These are phyloP conservation scores for Cladophialophora carrionii DNA, from an alignment of 2,329 filamentous ascomycete species.

Conservation along the genomic window DNA sequence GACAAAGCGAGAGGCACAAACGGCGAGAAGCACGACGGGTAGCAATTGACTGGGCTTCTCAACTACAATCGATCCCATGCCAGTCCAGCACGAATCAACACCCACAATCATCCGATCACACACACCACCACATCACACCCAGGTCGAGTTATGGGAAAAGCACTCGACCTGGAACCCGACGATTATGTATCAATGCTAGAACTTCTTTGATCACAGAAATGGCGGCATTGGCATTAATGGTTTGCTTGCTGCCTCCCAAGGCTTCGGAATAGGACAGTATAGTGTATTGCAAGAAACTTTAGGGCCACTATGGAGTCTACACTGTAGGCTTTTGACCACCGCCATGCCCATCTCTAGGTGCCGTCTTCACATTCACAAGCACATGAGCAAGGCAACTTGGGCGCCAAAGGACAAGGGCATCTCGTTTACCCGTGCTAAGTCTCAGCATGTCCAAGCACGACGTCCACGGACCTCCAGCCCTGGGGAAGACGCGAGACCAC, in stretches of 20 bases:
- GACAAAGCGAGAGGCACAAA: slow-evolving; percentile 6
- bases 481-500: neutral
- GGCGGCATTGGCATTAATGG: slow-evolving; percentile 16
- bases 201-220: slow-evolving; percentile 14
- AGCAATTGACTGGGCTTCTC: neutral
- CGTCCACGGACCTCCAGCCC: neutral
- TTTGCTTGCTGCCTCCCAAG: slow-evolving; percentile 1
- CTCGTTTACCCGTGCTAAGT: neutral
- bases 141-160: neutral
- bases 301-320: neutral
- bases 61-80: slow-evolving; percentile 1
- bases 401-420: neutral
- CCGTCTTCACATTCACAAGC: neutral
- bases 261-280: slow-evolving; percentile 17
- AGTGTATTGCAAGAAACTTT: slow-evolving; percentile 12
- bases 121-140: slow-evolving; percentile 1
- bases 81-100: slow-evolving; percentile 9
- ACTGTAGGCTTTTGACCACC: neutral
- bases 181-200: slow-evolving; percentile 24
- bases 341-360: neutral
- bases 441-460: too few species aligned
- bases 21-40: neutral
- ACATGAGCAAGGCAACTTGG: neutral
- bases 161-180: slow-evolving; percentile 10
- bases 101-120: neutral